These are phyloP conservation scores for Colletotrichum coccodes DNA, from an alignment of 2,329 filamentous ascomycete species.

Conservation along the genomic window DNA sequence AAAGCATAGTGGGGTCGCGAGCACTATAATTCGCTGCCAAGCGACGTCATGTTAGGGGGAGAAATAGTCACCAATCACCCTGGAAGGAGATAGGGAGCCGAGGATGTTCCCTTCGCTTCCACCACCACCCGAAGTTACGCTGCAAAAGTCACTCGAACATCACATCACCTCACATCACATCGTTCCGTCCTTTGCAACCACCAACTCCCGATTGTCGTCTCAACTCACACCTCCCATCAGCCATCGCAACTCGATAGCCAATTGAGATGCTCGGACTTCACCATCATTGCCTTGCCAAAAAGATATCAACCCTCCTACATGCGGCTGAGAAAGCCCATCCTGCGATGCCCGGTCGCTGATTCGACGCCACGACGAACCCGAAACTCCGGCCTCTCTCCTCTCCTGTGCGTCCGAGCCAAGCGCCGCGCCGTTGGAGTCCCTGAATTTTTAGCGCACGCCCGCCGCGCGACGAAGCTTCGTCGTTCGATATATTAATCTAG, in stretches of 20 bases:
- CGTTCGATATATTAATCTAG: not conserved
- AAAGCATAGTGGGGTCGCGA: not conserved
- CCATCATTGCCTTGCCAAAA: not conserved
- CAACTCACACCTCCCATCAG: not conserved
- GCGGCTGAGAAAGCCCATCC: slow-evolving; percentile 17
- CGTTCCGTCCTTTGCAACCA: not conserved
- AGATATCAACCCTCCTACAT: slow-evolving; percentile 3
- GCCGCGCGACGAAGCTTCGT: slow-evolving; percentile 7
- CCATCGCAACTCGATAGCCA: not conserved
- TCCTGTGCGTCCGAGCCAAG: not conserved
- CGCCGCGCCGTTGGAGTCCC: not conserved
- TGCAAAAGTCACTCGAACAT: not conserved
- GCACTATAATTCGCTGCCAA: not conserved
- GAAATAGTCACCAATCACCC: not conserved
- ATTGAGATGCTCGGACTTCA: not conserved
- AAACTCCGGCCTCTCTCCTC: not conserved
- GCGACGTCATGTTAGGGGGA: slow-evolving; percentile 24
- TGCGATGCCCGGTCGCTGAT: not conserved
- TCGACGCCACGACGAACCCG: slow-evolving; percentile 14
- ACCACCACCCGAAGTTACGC: not conserved
- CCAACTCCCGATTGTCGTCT: not conserved
- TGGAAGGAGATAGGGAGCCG: not conserved
- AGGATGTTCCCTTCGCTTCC: not conserved
- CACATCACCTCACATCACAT: not conserved
- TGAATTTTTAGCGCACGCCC: not conserved